Base-by-base conservation (phyloP, 257 asterid genomes). In the Voacanga thouarsii region DNA sequence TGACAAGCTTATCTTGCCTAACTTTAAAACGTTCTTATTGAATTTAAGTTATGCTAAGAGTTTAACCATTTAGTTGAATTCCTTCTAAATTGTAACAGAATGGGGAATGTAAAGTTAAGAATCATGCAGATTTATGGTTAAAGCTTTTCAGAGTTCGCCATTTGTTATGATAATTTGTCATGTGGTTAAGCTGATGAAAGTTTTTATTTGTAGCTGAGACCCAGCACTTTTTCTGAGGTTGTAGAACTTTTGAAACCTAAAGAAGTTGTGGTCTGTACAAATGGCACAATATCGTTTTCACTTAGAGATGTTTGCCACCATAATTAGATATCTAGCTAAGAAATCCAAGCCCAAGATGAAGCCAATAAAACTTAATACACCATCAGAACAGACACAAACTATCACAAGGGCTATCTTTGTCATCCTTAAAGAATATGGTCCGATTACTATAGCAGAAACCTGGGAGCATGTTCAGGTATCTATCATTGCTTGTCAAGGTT, bases 271-370 rank as follows among this genome's bases (percentile, higher is more conserved):
- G 64, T 23, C 12, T 15, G 45, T 47, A 71, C 56, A 45, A 47
- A 24, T 5, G 0, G 73, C 3, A 3, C 43, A 15, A 55, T 2
- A 49, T 50, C 73, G 43, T n/a, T 49, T 72, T 3, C 21, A 18
- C 45, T 28, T 18, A n/a, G 44, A 72, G 28, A 93, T 93, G 97
- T 93, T 95, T 77, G 92, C 93, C 12, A 93, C 94, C 24, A 91
- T 88, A 78, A 92, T 93, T 26, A 87, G 97, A 83, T 89, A 75
- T 77, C 81, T 93, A 37, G 95, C 85, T 4, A 91, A 79, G 89
- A 93, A 93, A 72, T 93, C 99, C 55, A 93, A 93, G 85, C 97
- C 98, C 16, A 93, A 93, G 85, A 93, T 95, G 98, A 95, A 91
- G 72, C 98, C 96, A 0, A 93, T 90, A 79, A 94, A 93, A 80